phyloP scores from a whole-genome alignment of 1,284 basidiomycete genomes.

The Rhodotorula sp. region DNA sequence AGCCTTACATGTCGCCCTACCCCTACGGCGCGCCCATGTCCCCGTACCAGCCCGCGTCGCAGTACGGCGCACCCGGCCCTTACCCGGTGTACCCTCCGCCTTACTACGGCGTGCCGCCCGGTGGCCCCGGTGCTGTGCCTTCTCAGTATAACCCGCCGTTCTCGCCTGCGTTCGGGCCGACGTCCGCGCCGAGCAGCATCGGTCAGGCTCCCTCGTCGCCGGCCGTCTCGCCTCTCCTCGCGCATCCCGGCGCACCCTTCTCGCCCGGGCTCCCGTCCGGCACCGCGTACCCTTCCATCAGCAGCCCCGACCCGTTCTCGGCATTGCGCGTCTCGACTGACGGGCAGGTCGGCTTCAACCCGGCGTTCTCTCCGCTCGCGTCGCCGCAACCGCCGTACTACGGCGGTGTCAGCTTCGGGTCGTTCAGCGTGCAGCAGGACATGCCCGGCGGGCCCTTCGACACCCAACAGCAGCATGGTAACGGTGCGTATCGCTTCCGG shows the following conservation, averaged over 20 bases:
- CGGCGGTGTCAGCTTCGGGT: background rate
- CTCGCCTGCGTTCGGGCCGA: conserved; percentile 12
- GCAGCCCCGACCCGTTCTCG: conserved; percentile 23
- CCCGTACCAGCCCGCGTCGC: background rate
- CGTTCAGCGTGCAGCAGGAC: conserved; percentile 4
- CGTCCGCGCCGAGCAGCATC: background rate
- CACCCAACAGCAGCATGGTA: background rate
- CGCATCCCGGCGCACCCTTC: conserved; percentile 12
- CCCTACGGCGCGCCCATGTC: background rate
- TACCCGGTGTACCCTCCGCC: conserved; percentile 1
- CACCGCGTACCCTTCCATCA: conserved; percentile 9
- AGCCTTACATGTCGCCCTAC: background rate
- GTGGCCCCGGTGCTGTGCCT: background rate
- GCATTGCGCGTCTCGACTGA: conserved; percentile 11
- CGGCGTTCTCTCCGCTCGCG: conserved; percentile 17
- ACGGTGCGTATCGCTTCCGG: background rate
- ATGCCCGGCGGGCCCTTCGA: conserved; percentile 4
- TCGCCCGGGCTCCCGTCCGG: conserved; percentile 8
- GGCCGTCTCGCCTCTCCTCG: conserved; percentile 7
- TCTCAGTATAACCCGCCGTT: background rate
- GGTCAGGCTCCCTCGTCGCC: background rate
- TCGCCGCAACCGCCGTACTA: conserved; percentile 10
- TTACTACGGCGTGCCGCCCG: conserved; percentile 1
- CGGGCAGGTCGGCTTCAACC: conserved; percentile 22
- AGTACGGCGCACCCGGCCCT: background rate